Evolutionary conservation across 345 rosid genomes (phyloP).

Genomic region (Dipteronia sinensis): DNA sequence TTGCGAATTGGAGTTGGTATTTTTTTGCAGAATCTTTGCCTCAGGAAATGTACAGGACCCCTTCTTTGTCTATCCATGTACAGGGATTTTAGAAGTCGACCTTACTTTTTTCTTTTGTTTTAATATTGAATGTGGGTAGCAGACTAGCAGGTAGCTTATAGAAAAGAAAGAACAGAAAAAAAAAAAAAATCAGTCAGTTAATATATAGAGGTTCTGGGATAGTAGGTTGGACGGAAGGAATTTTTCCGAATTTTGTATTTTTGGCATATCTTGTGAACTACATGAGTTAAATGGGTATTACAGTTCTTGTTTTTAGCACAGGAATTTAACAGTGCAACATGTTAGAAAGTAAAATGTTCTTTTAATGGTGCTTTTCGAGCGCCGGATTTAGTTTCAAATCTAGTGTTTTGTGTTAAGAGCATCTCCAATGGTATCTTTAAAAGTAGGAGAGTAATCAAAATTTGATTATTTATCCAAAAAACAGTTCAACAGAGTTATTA

Average conservation of each 20-base stretch:
- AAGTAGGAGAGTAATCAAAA: no score
- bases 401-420: no score
- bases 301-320: no score
- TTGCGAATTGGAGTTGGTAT: slow-evolving; percentile 9
- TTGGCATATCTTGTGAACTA: background rate
- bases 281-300: background rate
- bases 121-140: background rate
- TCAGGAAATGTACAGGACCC: slow-evolving; percentile 27
- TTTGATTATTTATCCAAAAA: no score
- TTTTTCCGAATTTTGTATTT: slow-evolving; percentile 3
- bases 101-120: background rate
- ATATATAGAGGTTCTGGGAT: background rate
- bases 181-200: background rate
- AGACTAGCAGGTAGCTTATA: background rate
- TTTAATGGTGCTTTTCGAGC: no score
- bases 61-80: slow-evolving; percentile 14
- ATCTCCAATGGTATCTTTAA: no score
- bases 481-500: no score
- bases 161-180: background rate
- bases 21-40: background rate
- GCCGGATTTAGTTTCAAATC: no score
- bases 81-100: slow-evolving; percentile 18
- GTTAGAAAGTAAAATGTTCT: no score
- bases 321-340: no score
- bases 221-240: background rate